These are phyloP conservation scores for Penicillium crystallinum DNA, from an alignment of 495 filamentous ascomycete species.

Conservation along the genomic window DNA sequence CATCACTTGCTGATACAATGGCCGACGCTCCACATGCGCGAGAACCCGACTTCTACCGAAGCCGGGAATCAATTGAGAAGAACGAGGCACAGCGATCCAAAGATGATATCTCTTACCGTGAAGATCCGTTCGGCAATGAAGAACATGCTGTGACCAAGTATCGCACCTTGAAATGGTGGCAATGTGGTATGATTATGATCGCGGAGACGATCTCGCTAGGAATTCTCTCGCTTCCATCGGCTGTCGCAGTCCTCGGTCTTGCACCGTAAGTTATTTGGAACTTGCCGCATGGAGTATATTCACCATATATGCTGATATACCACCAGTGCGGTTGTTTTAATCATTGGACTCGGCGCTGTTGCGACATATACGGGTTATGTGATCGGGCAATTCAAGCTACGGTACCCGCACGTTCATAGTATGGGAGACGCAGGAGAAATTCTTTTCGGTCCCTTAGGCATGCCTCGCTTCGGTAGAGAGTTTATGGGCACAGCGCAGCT, in stretches of 20 bases:
- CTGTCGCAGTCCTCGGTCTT: constrained; percentile 55
- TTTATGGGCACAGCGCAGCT: constrained; percentile 54
- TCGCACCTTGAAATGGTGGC: constrained; percentile 34
- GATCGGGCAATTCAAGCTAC: constrained; percentile 24
- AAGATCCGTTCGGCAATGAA: constrained; percentile 25
- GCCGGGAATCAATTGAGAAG: neutral
- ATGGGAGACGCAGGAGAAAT: constrained; percentile 64
- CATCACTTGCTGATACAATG: neutral
- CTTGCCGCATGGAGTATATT: too few species aligned
- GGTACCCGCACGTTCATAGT: constrained; percentile 47
- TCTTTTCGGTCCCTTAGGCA: constrained; percentile 53
- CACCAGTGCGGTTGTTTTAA: constrained; percentile 40
- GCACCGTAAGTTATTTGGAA: constrained; percentile 28
- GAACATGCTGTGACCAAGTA: constrained; percentile 25
- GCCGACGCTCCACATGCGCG: neutral
- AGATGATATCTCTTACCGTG: neutral
- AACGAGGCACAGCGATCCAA: neutral
- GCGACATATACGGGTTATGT: constrained; percentile 43
- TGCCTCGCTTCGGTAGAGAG: constrained; percentile 55
- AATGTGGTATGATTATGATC: constrained; percentile 48
- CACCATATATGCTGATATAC: neutral
- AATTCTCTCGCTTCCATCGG: constrained; percentile 53
- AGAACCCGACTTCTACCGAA: neutral
- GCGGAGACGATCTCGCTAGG: constrained; percentile 62
- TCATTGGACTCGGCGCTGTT: constrained; percentile 52